A percentile compares a stretch with the other conserved stretches of the same genome.
Conservation (phyloP, 129 eudicot genomes). For the Escallonia rubra region DNA sequence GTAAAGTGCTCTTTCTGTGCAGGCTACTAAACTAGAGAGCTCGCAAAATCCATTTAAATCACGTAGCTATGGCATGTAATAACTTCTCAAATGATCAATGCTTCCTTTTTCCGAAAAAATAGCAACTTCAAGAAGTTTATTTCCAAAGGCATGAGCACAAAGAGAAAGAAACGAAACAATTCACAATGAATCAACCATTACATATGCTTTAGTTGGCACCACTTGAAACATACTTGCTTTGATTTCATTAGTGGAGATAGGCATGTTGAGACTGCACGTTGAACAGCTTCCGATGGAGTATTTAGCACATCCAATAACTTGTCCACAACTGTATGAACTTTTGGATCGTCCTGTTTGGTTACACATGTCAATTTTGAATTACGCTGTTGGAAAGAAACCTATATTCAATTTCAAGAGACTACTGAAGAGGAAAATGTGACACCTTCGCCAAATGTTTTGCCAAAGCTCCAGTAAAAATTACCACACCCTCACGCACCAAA, state of each 20-base stretch:
- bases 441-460: slow-evolving; percentile 95
- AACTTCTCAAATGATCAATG: no score
- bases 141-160: no score
- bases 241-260: slow-evolving; percentile 93
- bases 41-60: no score
- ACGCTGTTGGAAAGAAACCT: neutral
- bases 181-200: no score
- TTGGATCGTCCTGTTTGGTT: slow-evolving; percentile 78
- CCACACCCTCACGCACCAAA: slow-evolving; percentile 99
- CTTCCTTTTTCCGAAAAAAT: no score
- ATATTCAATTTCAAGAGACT: neutral
- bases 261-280: slow-evolving; percentile 93
- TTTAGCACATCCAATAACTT: slow-evolving; percentile 90
- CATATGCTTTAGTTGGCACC: neutral
- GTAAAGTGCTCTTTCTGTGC: no score
- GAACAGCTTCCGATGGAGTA: slow-evolving; percentile 99
- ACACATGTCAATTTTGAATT: neutral
- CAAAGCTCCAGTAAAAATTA: slow-evolving; percentile 94
- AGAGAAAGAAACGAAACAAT: no score
- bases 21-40: no score
- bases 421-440: slow-evolving; percentile 2
- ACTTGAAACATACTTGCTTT: slow-evolving; percentile 53
- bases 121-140: no score
- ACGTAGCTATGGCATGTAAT: no score
- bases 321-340: slow-evolving; percentile 91